Percentiles rank a stretch among this genome's conserved stretches.
phyloP scores from a whole-genome alignment of 768 basidiomycete species.

The Paxillus ammoniavirescens region DNA sequence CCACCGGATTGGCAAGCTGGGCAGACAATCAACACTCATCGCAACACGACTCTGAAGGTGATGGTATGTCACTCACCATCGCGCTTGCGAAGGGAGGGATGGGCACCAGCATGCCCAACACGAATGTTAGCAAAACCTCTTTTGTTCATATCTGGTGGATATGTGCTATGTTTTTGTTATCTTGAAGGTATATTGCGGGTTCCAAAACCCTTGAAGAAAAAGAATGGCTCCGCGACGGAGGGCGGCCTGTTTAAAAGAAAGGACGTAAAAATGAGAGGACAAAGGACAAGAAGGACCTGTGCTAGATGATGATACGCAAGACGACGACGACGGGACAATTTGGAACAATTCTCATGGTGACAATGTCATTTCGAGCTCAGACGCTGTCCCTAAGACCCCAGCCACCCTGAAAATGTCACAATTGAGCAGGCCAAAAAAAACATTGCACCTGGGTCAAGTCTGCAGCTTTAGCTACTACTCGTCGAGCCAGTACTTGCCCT shows the following conservation, averaged over 20 bases:
- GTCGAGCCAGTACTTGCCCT: too few species aligned
- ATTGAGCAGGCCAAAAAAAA: too few species aligned
- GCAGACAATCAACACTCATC: constrained; percentile 1
- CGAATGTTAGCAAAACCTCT: constrained; percentile 29
- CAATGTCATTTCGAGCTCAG: constrained; percentile 25
- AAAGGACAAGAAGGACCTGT: neutral
- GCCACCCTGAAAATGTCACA: constrained; percentile 5
- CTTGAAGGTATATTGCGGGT: constrained; percentile 3
- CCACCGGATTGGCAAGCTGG: constrained; percentile 55
- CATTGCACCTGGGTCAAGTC: too few species aligned
- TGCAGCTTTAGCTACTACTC: too few species aligned
- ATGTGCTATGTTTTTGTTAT: constrained; percentile 4
- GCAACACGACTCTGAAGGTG: neutral
- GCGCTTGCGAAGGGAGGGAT: constrained; percentile 23
- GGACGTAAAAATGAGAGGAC: constrained; percentile 16
- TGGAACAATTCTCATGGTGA: neutral
- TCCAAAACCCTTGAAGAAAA: constrained; percentile 15
- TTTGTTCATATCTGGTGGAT: constrained; percentile 22
- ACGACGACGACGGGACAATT: constrained; percentile 11
- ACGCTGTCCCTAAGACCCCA: constrained; percentile 3
- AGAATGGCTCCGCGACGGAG: constrained; percentile 27
- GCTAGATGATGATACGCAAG: neutral
- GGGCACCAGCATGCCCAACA: constrained; percentile 22
- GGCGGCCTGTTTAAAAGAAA: constrained; percentile 21
- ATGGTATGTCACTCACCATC: constrained; percentile 12